Percentiles rank a stretch among this genome's conserved stretches.
phyloP scores from a whole-genome alignment of 2,329 filamentous ascomycete species.

The Fusarium chuoi region DNA sequence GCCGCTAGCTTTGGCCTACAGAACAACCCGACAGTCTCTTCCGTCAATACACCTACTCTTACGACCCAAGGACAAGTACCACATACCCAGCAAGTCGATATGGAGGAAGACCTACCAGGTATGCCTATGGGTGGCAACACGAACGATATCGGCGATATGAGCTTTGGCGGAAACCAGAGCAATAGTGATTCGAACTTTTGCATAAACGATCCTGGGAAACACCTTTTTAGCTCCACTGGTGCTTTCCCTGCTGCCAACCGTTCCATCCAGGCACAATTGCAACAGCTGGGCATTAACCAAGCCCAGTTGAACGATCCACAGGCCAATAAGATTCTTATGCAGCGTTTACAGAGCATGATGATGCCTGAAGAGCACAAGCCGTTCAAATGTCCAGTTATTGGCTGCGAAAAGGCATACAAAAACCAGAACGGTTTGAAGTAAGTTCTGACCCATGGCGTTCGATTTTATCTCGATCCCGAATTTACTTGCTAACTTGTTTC shows the following conservation, averaged over 20 bases:
- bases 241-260: constrained; percentile 73
- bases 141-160: constrained; percentile 62
- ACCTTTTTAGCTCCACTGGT: constrained; percentile 86
- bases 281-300: constrained; percentile 79
- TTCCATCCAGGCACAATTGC: constrained; percentile 73
- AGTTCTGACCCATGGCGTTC: constrained; percentile 41
- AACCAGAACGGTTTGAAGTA: constrained; percentile 99
- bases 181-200: constrained; percentile 61
- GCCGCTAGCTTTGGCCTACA: constrained; percentile 81
- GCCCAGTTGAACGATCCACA: constrained; percentile 83
- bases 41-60: constrained; percentile 93
- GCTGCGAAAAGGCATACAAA: constrained; percentile 99
- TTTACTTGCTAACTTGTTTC: constrained; percentile 22
- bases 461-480: neutral
- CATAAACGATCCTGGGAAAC: constrained; percentile 95
- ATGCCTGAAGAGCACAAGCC: constrained; percentile 94
- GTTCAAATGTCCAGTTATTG: constrained; percentile 97
- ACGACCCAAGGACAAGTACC: constrained; percentile 79
- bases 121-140: constrained; percentile 70
- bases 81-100: constrained; percentile 67
- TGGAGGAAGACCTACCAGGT: constrained; percentile 78
- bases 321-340: constrained; percentile 68
- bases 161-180: constrained; percentile 59
- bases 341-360: constrained; percentile 69
- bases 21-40: constrained; percentile 96